Evolutionary conservation across 1,284 basidiomycete genomes (phyloP).

Genomic region (Hemileia vastatrix): DNA sequence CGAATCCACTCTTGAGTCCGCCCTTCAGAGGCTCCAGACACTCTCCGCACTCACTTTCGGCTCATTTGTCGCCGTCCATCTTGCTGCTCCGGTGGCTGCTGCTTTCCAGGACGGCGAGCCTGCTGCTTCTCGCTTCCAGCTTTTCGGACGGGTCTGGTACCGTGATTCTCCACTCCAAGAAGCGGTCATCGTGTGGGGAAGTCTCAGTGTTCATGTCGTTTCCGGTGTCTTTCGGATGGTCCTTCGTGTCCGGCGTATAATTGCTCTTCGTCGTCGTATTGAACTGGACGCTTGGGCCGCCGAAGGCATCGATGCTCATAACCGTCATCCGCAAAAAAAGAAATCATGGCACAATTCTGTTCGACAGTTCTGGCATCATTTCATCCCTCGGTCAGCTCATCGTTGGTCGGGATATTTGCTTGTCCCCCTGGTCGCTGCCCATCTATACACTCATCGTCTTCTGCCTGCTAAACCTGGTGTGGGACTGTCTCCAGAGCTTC

Average conservation of each 20-base stretch:
- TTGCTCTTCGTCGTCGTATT: background rate
- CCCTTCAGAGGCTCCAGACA: too few relatives aligned
- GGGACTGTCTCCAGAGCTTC: slow-evolving; percentile 29
- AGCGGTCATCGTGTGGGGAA: slow-evolving; percentile 28
- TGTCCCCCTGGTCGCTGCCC: slow-evolving; percentile 27
- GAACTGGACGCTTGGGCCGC: background rate
- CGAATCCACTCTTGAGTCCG: too few relatives aligned
- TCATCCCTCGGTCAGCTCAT: slow-evolving; percentile 22
- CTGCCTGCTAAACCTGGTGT: slow-evolving; percentile 27
- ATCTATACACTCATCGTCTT: slow-evolving; percentile 31
- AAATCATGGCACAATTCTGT: slow-evolving; percentile 15
- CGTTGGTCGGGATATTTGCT: slow-evolving; percentile 31
- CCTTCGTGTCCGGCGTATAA: background rate
- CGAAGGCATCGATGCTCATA: background rate
- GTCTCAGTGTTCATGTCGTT: slow-evolving; percentile 25
- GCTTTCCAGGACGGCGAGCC: slow-evolving; percentile 26
- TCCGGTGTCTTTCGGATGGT: slow-evolving; percentile 22
- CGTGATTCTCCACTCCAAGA: slow-evolving; percentile 29
- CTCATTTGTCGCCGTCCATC: slow-evolving; percentile 30
- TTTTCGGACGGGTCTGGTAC: slow-evolving; percentile 32
- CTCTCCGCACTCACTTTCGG: slow-evolving; percentile 27
- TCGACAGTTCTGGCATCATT: background rate
- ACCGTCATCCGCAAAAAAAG: slow-evolving; percentile 14
- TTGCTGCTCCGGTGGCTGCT: slow-evolving; percentile 25
- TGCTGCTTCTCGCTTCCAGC: slow-evolving; percentile 26